Evolutionary conservation across 129 eudicot species (phyloP), one percentile per base, ranked within the genome.

Genomic region (Heracleum sosnowskyi): DNA sequence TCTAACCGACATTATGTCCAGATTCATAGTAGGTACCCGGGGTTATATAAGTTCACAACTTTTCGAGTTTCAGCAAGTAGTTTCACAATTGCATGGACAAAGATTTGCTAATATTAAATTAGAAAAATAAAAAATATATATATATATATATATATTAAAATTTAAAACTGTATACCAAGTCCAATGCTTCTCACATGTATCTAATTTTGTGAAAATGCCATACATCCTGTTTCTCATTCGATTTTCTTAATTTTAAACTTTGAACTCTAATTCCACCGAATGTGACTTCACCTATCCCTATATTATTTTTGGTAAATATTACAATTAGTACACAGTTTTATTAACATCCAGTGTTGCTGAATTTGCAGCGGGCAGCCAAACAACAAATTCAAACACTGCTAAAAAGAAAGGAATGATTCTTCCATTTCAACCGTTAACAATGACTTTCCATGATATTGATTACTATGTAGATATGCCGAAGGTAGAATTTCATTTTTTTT

Each of bases 381-480:
- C 66, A 36, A 44, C 83, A 7, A 70, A 55, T 41, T 72, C 42
- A 35, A 46, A 66, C n/a, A 17, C 77, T 9, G 40, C 8, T 62
- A 53, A 35, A 60, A 77, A 75, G 79, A 90, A 77, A 66, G 96
- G 96, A 79, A 95, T 95, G 97, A 92, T 87, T 75, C 94, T 92
- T 34, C 99, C 99, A 33, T 95, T 95, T 88, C 85, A 90, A 81
- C 94, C 91, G 15, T 79, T 89, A 42, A 77, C 88, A 73, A 88
- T 95, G 90, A 88, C 96, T 62, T 95, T 95, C 82, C 90, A 90
- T 83, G 85, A 90, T 37, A 86, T 95, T 83, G 88, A 80, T 79
- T 95, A 95, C 82, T 92, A 79, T 64, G 97, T 95, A 70, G 99
- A 95, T 85, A 95, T 95, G 99, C 99, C 99, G 62, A 83, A 86